phyloP scores from a whole-genome alignment of 495 filamentous ascomycete species.

The Penicillium cataractarum region DNA sequence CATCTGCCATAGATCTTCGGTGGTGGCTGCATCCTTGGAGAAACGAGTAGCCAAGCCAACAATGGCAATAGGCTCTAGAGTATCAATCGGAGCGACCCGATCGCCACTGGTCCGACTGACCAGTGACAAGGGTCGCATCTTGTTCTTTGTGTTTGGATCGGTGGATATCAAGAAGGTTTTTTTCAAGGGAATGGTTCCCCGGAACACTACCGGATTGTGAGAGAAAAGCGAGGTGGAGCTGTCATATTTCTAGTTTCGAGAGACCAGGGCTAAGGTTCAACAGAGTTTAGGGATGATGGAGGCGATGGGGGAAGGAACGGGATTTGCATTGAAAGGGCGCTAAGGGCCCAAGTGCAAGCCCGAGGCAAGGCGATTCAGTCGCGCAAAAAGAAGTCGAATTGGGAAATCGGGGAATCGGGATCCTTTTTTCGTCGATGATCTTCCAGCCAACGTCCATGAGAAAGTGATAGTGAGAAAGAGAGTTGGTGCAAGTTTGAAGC shows the following conservation, averaged over 20 bases:
- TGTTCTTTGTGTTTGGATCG: neutral
- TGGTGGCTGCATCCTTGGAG: constrained; percentile 53
- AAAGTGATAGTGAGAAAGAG: neutral
- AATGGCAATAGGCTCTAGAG: constrained; percentile 53
- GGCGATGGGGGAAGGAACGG: neutral
- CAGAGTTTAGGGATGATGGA: neutral
- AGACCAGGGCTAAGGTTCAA: neutral
- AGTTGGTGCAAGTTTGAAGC: neutral
- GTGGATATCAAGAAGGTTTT: constrained; percentile 3
- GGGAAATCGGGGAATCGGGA: neutral
- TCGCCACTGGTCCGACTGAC: constrained; percentile 1
- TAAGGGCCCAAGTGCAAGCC: neutral
- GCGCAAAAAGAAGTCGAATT: neutral
- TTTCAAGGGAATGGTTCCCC: constrained; percentile 1
- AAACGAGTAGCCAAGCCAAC: constrained; percentile 60
- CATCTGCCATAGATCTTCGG: constrained; percentile 50
- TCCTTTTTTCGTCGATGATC: too few species aligned
- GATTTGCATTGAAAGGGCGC: constrained; percentile 4
- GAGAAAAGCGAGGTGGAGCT: constrained; percentile 1
- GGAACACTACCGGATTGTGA: constrained; percentile 1
- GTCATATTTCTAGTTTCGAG: constrained; percentile 15
- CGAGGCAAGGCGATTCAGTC: constrained; percentile 2
- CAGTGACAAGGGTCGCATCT: constrained; percentile 17
- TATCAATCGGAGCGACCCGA: constrained; percentile 14
- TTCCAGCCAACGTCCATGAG: too few species aligned